Evolutionary conservation across 805 yeast genomes (phyloP), one percentile per base, ranked within the genome.

Genomic region (Yueomyces sp.): DNA sequence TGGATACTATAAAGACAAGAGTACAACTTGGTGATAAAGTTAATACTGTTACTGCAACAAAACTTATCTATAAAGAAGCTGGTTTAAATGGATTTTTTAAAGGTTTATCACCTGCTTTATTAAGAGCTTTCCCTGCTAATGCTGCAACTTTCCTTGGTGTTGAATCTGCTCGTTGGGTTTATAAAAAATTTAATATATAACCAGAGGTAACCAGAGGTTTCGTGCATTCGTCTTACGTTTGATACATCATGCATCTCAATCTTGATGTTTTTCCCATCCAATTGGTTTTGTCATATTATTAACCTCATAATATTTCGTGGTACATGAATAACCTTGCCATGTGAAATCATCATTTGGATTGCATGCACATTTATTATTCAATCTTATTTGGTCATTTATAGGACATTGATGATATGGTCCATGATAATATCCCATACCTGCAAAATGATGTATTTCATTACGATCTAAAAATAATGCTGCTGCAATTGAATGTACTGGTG

Each of bases 121-220:
- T 86, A 28, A 76, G 98, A 63, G 81, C 94, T 37, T 90, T 92
- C 81, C 97, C 97, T 3, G 97, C 97, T 27, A 90, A 92, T 64
- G 98, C 98, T n/a, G 97, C 98, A 6, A 88, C 97, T 2, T 90
- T 90, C 67, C 74, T 86, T 34, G 98, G 97, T 40, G 97, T 90
- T 31, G 98, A 90, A 62, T 57, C 88, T 45, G 85, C 95, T 4
- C 70, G 64, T 46, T 56, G 61, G 26, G 50, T 64, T 47, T 65
- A 66, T 45, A 63, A 62, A 45, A 60, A 63, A 43, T 64, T 54
- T 44, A 49, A 66, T 40, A 38, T 53, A 26, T 53, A 46, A 49
- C 12, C n/a, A 31, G 19, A 19, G 19, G 19, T 19, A 19, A 19
- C 19, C 19, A 19, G 19, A 19, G 19, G 12, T 38, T 4, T 8